phyloP scores from a whole-genome alignment of 2,329 filamentous ascomycete species.

The Sporothrix protearum region DNA sequence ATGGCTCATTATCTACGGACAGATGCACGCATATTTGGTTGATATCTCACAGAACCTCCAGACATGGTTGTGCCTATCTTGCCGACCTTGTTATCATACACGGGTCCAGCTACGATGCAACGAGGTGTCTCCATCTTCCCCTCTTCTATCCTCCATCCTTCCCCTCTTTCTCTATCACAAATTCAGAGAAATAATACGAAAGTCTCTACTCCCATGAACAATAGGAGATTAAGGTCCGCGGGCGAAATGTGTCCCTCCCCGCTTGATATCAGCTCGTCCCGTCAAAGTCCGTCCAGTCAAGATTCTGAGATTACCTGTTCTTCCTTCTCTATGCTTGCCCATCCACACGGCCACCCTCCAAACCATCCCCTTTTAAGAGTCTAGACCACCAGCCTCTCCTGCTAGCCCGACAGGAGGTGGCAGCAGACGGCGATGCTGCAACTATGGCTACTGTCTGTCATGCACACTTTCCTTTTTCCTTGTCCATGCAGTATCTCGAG shows the following conservation, averaged over 20 bases:
- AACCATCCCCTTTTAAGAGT: too few relatives aligned
- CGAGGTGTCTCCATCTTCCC: background rate
- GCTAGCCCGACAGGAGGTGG: background rate
- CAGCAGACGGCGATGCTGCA: background rate
- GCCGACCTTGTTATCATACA: background rate
- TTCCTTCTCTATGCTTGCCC: background rate
- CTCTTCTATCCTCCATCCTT: background rate
- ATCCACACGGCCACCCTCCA: background rate
- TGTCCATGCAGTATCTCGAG: background rate
- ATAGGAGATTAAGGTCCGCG: background rate
- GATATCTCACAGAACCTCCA: background rate
- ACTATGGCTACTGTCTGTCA: background rate
- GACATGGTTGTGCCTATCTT: background rate
- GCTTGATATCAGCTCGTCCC: background rate
- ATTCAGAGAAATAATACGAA: background rate
- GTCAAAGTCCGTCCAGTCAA: background rate
- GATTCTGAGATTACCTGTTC: background rate
- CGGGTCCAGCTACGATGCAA: background rate
- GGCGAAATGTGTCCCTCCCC: background rate
- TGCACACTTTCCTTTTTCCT: background rate
- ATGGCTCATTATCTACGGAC: background rate
- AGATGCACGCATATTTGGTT: background rate
- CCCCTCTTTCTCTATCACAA: background rate
- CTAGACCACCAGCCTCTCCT: too few relatives aligned
- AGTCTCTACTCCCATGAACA: background rate